Conservation (phyloP, 2,329 filamentous ascomycete genomes). For the Aspergillus sp. region DNA sequence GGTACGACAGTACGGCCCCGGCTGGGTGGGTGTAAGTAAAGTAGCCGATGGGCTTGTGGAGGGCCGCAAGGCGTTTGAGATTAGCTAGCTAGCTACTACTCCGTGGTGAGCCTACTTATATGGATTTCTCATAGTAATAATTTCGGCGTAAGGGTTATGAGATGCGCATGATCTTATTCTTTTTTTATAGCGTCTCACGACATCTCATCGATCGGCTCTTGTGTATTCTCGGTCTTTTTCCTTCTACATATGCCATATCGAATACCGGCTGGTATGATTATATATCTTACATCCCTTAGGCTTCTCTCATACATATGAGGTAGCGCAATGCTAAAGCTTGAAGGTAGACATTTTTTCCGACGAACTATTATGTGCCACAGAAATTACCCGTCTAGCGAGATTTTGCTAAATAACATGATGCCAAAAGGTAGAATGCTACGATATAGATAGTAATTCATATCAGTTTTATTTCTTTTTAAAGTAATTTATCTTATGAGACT, state of each 20-base stretch:
- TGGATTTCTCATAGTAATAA: background rate
- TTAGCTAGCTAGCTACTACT: conserved; percentile 26
- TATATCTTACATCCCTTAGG: background rate
- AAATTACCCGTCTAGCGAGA: background rate
- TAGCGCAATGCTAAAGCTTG: background rate
- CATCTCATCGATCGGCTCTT: too few relatives aligned
- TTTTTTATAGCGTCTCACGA: background rate
- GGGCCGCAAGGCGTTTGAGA: conserved; percentile 67
- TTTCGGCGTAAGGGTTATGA: background rate
- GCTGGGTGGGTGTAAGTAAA: conserved; percentile 79
- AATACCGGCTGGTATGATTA: too few relatives aligned
- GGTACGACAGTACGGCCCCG: conserved; percentile 70
- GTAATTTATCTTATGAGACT: background rate
- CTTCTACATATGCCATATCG: too few relatives aligned
- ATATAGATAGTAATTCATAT: background rate
- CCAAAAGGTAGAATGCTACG: background rate
- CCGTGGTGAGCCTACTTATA: too few relatives aligned
- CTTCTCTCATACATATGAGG: background rate
- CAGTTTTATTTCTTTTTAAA: background rate
- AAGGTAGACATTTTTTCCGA: background rate
- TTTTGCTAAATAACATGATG: background rate
- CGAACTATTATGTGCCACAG: background rate
- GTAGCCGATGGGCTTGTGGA: conserved; percentile 76
- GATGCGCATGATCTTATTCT: background rate
- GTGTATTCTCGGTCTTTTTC: too few relatives aligned